phyloP scores from a whole-genome alignment of 106 monocot species.

The Phalaenopsis aphrodite region DNA sequence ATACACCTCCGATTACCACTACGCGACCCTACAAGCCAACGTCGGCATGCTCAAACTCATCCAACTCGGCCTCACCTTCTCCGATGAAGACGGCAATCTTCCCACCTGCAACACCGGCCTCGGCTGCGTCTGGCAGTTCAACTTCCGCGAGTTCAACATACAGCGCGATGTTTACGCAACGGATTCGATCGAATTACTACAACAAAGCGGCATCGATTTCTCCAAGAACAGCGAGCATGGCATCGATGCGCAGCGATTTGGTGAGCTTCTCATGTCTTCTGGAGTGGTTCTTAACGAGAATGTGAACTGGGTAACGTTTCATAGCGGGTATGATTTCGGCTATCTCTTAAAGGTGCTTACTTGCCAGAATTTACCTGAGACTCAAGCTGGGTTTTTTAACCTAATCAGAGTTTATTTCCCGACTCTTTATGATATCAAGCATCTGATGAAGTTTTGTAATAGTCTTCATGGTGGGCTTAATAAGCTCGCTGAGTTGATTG shows the following conservation, averaged over 20 bases:
- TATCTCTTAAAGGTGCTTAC: constrained; percentile 43
- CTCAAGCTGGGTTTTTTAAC: constrained; percentile 30
- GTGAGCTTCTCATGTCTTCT: constrained; percentile 56
- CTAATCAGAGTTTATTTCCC: constrained; percentile 31
- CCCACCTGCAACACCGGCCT: constrained; percentile 37
- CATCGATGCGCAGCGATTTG: constrained; percentile 27
- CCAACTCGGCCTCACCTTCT: constrained; percentile 56
- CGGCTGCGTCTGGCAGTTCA: constrained; percentile 35
- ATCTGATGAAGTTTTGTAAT: constrained; percentile 36
- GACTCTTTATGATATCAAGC: constrained; percentile 24
- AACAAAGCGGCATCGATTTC: constrained; percentile 45
- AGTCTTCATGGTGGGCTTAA: constrained; percentile 31
- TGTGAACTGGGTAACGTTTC: constrained; percentile 49
- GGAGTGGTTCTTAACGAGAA: constrained; percentile 43
- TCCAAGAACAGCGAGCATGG: constrained; percentile 27
- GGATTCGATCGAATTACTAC: constrained; percentile 46
- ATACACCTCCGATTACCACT: constrained; percentile 32
- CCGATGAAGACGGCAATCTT: constrained; percentile 35
- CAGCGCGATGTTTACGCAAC: constrained; percentile 28
- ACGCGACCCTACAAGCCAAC: constrained; percentile 45
- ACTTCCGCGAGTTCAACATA: constrained; percentile 35
- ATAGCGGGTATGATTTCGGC: constrained; percentile 48
- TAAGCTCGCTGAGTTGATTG: constrained; percentile 32
- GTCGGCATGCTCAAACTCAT: constrained; percentile 50
- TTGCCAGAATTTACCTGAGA: constrained; percentile 28